Conservation (phyloP, 2,329 filamentous ascomycete genomes). For the Boeremia lycopersici region DNA sequence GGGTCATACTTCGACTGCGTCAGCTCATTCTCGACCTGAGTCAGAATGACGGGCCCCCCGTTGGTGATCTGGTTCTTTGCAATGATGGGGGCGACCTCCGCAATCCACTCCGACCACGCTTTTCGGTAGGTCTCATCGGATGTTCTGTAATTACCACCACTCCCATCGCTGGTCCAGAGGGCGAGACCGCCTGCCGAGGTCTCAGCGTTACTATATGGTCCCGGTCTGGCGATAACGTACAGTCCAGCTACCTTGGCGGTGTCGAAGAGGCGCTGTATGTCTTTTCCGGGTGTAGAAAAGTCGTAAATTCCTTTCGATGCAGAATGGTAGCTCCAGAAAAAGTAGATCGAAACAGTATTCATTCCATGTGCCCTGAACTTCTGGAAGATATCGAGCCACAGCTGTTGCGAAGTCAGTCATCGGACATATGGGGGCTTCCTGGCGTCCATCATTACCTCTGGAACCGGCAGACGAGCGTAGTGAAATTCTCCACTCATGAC, state of each 20-base stretch:
- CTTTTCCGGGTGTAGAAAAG: slow-evolving; percentile 58
- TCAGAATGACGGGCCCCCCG: slow-evolving; percentile 58
- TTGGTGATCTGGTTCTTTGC: slow-evolving; percentile 58
- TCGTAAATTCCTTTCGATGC: slow-evolving; percentile 54
- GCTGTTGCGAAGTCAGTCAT: not conserved
- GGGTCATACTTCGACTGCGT: slow-evolving; percentile 53
- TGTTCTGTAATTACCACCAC: slow-evolving; percentile 52
- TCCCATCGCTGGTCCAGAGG: slow-evolving; percentile 56
- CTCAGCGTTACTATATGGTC: slow-evolving; percentile 61
- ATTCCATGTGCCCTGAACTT: slow-evolving; percentile 61
- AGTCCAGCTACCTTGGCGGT: slow-evolving; percentile 59
- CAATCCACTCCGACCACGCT: slow-evolving; percentile 57
- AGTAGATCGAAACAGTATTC: slow-evolving; percentile 58
- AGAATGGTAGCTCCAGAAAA: slow-evolving; percentile 59
- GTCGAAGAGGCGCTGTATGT: slow-evolving; percentile 58
- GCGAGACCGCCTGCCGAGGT: slow-evolving; percentile 56
- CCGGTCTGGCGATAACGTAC: slow-evolving; percentile 58
- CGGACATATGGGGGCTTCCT: not conserved
- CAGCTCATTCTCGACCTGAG: slow-evolving; percentile 62
- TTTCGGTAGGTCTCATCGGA: slow-evolving; percentile 53
- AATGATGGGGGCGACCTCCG: slow-evolving; percentile 55
- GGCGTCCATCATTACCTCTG: slow-evolving; percentile 41
- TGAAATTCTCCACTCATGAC: slow-evolving; percentile 61
- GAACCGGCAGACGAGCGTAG: slow-evolving; percentile 60
- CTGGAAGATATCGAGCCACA: slow-evolving; percentile 62